A percentile compares a stretch with the other conserved stretches of the same genome.
Conservation (phyloP, 2,329 filamentous ascomycete species). For the Trichoderma sp. region DNA sequence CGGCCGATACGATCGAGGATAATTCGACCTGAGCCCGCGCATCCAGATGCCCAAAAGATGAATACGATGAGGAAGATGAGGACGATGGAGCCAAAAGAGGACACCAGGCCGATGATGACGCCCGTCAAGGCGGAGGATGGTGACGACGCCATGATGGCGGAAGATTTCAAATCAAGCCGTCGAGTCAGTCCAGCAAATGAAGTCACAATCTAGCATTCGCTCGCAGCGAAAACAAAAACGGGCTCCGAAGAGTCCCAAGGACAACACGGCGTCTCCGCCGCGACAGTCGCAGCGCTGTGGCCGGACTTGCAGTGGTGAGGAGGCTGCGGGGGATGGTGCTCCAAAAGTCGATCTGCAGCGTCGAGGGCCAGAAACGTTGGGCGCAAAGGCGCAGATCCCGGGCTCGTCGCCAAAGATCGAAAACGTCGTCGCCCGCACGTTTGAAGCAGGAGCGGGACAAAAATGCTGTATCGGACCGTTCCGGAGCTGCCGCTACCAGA, state of each 20-base stretch:
- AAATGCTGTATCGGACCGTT: constrained; percentile 11
- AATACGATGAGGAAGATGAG: constrained; percentile 84
- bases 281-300: constrained; percentile 22
- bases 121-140: constrained; percentile 62
- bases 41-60: constrained; percentile 76
- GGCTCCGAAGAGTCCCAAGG: constrained; percentile 14
- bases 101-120: constrained; percentile 91
- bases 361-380: not conserved
- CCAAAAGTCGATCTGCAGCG: constrained; percentile 6
- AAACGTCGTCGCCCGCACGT: not conserved
- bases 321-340: constrained; percentile 17
- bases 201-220: constrained; percentile 13
- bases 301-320: constrained; percentile 13
- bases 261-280: constrained; percentile 25
- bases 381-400: not conserved
- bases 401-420: not conserved
- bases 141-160: constrained; percentile 37
- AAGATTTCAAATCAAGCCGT: constrained; percentile 2
- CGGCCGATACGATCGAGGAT: constrained; percentile 89
- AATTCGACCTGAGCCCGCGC: constrained; percentile 80
- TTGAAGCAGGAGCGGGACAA: not conserved
- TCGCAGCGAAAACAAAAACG: constrained; percentile 16
- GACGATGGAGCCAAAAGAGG: constrained; percentile 87
- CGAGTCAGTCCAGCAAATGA: constrained; percentile 9
- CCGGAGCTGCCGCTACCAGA: constrained; percentile 22